phyloP scores from a whole-genome alignment of 2,329 filamentous ascomycete genomes.

The Colletotrichum gigasporum region DNA sequence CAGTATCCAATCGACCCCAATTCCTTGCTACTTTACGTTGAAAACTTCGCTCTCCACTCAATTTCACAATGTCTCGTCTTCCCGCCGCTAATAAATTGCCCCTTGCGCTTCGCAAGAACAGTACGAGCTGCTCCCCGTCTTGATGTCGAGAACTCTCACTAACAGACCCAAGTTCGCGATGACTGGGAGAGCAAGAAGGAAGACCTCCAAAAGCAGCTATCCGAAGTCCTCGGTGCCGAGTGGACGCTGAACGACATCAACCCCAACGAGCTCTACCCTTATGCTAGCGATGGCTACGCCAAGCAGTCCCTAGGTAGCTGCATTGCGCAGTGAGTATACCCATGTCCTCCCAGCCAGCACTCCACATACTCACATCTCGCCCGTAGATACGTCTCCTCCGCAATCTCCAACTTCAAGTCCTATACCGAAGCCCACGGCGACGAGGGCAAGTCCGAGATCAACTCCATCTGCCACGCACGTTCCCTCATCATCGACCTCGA shows the following conservation, averaged over 20 bases:
- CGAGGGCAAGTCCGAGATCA: slow-evolving; percentile 55
- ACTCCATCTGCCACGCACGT: slow-evolving; percentile 54
- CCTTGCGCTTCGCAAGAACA: slow-evolving; percentile 61
- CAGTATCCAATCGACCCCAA: too few species aligned
- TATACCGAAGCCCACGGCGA: slow-evolving; percentile 48
- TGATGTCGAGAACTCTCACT: slow-evolving; percentile 9
- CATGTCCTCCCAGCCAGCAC: neutral
- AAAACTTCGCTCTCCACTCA: neutral
- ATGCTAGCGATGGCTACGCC: slow-evolving; percentile 52
- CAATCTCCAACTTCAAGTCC: slow-evolving; percentile 50
- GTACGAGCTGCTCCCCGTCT: slow-evolving; percentile 42
- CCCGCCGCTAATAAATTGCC: slow-evolving; percentile 60
- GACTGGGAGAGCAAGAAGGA: slow-evolving; percentile 58
- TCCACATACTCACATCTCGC: neutral
- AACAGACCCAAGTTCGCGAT: slow-evolving; percentile 55
- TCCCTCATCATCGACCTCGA: slow-evolving; percentile 58
- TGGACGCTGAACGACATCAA: slow-evolving; percentile 60
- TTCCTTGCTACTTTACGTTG: too few species aligned
- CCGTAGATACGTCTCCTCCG: slow-evolving; percentile 54
- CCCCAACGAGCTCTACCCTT: slow-evolving; percentile 57
- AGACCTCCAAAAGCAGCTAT: slow-evolving; percentile 54
- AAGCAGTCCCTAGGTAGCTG: slow-evolving; percentile 54
- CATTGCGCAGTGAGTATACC: slow-evolving; percentile 52
- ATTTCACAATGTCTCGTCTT: slow-evolving; percentile 46
- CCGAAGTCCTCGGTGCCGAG: slow-evolving; percentile 52